phyloP scores from a whole-genome alignment of 2,329 filamentous ascomycete genomes.

The Claviceps sp. region DNA sequence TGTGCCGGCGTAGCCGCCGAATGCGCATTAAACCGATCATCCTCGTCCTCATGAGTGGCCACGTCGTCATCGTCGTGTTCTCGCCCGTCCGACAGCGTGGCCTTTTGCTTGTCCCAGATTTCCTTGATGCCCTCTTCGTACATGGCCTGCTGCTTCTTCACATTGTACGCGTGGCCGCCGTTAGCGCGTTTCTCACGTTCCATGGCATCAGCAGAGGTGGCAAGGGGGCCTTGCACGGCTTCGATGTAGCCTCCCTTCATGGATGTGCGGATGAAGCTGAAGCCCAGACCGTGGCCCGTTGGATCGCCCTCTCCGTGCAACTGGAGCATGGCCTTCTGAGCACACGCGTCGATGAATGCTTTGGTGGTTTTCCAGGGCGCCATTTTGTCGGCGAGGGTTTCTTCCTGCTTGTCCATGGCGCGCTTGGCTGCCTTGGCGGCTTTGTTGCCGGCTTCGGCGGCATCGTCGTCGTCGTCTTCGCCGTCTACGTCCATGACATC shows the following conservation, averaged over 20 bases:
- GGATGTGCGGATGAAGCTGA: conserved; percentile 93
- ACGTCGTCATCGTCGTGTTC: conserved; percentile 53
- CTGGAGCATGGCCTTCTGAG: conserved; percentile 92
- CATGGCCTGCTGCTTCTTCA: conserved; percentile 81
- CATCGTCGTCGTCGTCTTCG: conserved; percentile 32
- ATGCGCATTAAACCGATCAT: conserved; percentile 59
- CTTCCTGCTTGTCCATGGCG: conserved; percentile 37
- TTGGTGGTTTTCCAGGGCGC: conserved; percentile 95
- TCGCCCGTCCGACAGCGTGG: conserved; percentile 58
- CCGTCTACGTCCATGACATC: conserved; percentile 54
- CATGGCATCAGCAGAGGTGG: conserved; percentile 67
- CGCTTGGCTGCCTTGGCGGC: conserved; percentile 28
- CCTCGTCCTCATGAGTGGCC: conserved; percentile 43
- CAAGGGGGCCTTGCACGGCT: conserved; percentile 54
- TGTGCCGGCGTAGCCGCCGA: conserved; percentile 53
- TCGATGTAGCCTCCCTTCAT: conserved; percentile 97
- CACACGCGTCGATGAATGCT: conserved; percentile 86
- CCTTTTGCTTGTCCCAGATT: conserved; percentile 84
- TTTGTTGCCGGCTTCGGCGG: conserved; percentile 25
- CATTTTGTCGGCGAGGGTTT: conserved; percentile 75
- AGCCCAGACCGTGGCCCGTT: conserved; percentile 81
- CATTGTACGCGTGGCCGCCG: conserved; percentile 93
- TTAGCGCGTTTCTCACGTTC: conserved; percentile 79
- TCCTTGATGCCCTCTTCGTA: conserved; percentile 85
- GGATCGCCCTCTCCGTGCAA: conserved; percentile 91